Conservation (phyloP, 1,284 basidiomycete species). For the Papiliotrema terrestris region DNA sequence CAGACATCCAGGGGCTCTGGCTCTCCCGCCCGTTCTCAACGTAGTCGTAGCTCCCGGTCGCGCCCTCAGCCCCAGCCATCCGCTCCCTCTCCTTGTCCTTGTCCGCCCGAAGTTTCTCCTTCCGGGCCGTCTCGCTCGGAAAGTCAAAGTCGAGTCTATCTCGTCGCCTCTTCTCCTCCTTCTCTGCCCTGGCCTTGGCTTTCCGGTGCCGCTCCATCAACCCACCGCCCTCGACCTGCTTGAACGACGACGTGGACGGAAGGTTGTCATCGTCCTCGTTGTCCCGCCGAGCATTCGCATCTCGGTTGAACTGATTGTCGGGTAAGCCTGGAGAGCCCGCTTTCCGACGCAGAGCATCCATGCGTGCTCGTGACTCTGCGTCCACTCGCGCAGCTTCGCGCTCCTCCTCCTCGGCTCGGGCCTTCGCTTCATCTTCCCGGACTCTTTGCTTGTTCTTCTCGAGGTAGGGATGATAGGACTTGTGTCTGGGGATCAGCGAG, state of each 20-base stretch:
- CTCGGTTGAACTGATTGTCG: background rate
- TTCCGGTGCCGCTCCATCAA: slow-evolving; percentile 34
- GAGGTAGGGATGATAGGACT: slow-evolving; percentile 50
- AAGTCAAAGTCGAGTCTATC: slow-evolving; percentile 44
- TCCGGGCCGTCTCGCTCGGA: slow-evolving; percentile 29
- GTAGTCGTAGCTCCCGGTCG: slow-evolving; percentile 3
- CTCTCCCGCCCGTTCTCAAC: slow-evolving; percentile 6
- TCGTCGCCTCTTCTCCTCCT: slow-evolving; percentile 17
- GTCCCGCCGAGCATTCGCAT: background rate
- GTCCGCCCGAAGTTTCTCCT: slow-evolving; percentile 19
- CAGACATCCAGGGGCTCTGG: slow-evolving; percentile 16
- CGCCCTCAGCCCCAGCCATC: slow-evolving; percentile 12
- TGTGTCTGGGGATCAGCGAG: slow-evolving; percentile 33
- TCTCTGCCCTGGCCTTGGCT: slow-evolving; percentile 28
- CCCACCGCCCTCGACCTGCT: slow-evolving; percentile 1
- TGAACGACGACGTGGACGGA: slow-evolving; percentile 26
- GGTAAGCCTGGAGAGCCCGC: slow-evolving; percentile 1
- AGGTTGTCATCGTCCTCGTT: slow-evolving; percentile 21
- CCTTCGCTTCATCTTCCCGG: slow-evolving; percentile 48
- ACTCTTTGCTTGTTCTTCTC: slow-evolving; percentile 51
- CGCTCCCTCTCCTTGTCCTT: slow-evolving; percentile 17
- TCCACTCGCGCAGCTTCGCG: slow-evolving; percentile 39
- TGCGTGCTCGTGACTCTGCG: slow-evolving; percentile 2
- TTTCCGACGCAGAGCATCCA: background rate
- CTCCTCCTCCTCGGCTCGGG: slow-evolving; percentile 34